phyloP scores from a whole-genome alignment of 176 grass and related monocot genomes.

The Hsuehochloa calcarea region DNA sequence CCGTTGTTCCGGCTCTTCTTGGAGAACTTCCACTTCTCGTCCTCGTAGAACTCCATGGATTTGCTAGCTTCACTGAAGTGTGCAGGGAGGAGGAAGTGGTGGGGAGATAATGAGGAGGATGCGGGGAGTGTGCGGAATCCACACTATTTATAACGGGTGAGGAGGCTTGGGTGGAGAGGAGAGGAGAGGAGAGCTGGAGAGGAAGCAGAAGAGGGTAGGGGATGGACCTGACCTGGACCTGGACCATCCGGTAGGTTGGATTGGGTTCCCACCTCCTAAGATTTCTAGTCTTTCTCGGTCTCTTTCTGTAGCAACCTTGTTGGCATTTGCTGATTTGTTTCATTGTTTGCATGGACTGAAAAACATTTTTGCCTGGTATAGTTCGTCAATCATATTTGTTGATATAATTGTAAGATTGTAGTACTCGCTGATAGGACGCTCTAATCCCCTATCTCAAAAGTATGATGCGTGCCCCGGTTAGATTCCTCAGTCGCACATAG shows the following conservation, averaged over 20 bases:
- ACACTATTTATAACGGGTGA: constrained; percentile 60
- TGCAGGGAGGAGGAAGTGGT: background rate
- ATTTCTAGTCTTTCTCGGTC: background rate
- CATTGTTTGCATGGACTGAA: background rate
- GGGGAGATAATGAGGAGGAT: background rate
- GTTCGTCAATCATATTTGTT: background rate
- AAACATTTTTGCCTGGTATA: background rate
- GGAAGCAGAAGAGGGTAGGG: too few relatives aligned
- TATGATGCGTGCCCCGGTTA: background rate
- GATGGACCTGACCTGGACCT: background rate
- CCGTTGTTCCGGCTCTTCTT: constrained; percentile 82
- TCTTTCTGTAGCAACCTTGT: background rate
- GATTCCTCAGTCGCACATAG: too few relatives aligned
- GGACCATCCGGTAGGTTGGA: constrained; percentile 3
- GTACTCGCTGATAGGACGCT: background rate
- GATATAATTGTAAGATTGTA: background rate
- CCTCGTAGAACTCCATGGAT: constrained; percentile 71
- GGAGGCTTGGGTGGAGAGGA: background rate
- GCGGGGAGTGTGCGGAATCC: constrained; percentile 42
- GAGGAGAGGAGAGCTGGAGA: background rate
- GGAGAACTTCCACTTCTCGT: constrained; percentile 95
- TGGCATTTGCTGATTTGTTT: background rate
- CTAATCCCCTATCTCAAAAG: background rate
- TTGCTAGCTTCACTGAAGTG: background rate
- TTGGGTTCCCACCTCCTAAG: background rate